phyloP scores from a whole-genome alignment of 129 eudicot species.

The Daucus carota region DH1_v3.0 NC_030382.2:57934001-57934500 shows the following conservation, averaged over 20 bases:
- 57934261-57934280: neutral
- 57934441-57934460: neutral
- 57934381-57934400: neutral
- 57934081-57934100: slow-evolving; percentile 37
- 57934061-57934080: slow-evolving; percentile 13
- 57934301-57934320: neutral
- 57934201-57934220: slow-evolving; percentile 29
- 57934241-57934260: too few relatives aligned
- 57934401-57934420: neutral
- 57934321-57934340: neutral
- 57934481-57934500: neutral
- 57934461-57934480: neutral
- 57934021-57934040: slow-evolving; percentile 16
- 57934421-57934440: neutral
- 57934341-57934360: neutral
- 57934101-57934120: slow-evolving; percentile 68
- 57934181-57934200: slow-evolving; percentile 77
- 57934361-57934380: neutral
- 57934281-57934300: too few relatives aligned
- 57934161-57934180: slow-evolving; percentile 48
- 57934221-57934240: neutral
- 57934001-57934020: slow-evolving; percentile 36
- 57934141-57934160: slow-evolving; percentile 54
- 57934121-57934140: slow-evolving; percentile 56
- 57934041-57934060: slow-evolving; percentile 8